phyloP scores from a whole-genome alignment of 2,329 filamentous ascomycete species.

The Venturia effusa region DNA sequence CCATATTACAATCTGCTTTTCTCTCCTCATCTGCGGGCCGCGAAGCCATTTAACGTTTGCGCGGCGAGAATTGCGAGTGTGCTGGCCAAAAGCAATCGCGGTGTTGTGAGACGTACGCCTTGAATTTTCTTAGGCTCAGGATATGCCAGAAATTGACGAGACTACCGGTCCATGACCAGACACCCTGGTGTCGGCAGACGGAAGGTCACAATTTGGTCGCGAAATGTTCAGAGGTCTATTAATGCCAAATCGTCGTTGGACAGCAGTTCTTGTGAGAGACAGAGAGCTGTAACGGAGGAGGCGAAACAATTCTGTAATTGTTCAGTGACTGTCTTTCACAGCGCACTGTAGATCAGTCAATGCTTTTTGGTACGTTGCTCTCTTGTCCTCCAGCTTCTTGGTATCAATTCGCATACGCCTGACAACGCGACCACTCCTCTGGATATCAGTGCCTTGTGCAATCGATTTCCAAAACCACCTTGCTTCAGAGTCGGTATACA shows the following conservation, averaged over 20 bases:
- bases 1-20: too few species aligned
- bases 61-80: background rate
- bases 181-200: background rate
- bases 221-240: background rate
- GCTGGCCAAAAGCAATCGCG: background rate
- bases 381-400: constrained; percentile 2
- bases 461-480: constrained; percentile 89
- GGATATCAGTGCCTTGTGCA: constrained; percentile 43
- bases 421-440: constrained; percentile 1
- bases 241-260: background rate
- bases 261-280: background rate
- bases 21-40: too few species aligned
- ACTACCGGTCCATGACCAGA: background rate
- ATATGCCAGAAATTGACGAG: background rate
- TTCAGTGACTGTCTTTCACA: background rate
- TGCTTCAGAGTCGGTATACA: constrained; percentile 72
- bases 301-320: background rate
- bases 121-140: background rate
- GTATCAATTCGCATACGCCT: background rate
- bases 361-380: background rate
- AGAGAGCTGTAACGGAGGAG: background rate
- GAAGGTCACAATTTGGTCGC: background rate
- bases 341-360: background rate
- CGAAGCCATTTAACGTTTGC: too few species aligned
- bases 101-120: background rate